Conservation (phyloP, 2,329 filamentous ascomycete genomes). For the Neonectria coccinea region DNA sequence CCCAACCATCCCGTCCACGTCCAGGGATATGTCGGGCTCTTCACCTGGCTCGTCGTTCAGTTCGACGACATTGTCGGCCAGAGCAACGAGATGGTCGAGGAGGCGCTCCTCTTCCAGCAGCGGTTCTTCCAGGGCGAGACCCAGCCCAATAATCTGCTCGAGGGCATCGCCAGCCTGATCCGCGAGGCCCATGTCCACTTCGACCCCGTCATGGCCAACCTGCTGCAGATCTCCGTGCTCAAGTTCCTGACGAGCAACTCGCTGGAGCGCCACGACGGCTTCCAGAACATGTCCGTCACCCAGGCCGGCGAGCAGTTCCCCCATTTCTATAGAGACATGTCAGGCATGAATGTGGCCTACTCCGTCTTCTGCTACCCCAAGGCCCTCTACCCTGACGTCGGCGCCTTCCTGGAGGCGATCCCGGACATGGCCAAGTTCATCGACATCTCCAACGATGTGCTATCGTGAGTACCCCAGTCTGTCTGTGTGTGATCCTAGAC, state of each 20-base stretch:
- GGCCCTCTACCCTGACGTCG: conserved; percentile 13
- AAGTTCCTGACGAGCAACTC: conserved; percentile 22
- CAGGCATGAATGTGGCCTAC: conserved; percentile 17
- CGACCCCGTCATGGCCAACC: conserved; percentile 19
- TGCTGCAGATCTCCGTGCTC: conserved; percentile 23
- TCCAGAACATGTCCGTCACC: conserved; percentile 19
- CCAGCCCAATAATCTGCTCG: conserved; percentile 20
- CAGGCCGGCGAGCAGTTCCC: conserved; percentile 16
- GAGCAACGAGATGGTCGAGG: conserved; percentile 20
- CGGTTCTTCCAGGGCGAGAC: conserved; percentile 17
- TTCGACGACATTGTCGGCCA: conserved; percentile 23
- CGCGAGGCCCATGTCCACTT: conserved; percentile 17
- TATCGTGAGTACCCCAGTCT: conserved; percentile 6
- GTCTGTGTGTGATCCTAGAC: neutral
- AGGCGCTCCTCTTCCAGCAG: conserved; percentile 20
- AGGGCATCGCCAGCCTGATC: conserved; percentile 16
- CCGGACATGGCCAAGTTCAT: conserved; percentile 10
- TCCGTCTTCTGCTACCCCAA: conserved; percentile 22
- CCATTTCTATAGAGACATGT: conserved; percentile 21
- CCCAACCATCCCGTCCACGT: conserved; percentile 17
- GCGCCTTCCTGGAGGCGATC: conserved; percentile 18
- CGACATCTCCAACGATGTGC: conserved; percentile 7
- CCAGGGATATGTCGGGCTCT: conserved; percentile 19
- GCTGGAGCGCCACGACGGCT: conserved; percentile 14
- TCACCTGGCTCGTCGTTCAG: conserved; percentile 25